Evolutionary conservation across 139 green algal genomes (phyloP), one percentile per base, ranked within the genome.

Genomic region (Ettlia oleoabundans): DNA sequence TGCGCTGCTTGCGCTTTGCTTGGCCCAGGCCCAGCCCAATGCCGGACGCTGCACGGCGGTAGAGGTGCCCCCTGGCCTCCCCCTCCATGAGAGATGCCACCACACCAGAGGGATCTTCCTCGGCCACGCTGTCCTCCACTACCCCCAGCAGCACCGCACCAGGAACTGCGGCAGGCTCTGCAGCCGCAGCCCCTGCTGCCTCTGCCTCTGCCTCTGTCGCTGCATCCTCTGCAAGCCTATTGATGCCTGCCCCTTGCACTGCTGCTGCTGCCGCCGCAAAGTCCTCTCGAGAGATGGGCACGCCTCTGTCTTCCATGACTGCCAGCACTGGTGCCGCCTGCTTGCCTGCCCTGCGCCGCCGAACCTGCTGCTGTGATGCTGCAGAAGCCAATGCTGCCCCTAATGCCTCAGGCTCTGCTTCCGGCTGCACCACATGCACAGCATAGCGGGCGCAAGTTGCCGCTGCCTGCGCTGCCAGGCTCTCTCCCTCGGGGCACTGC

Each of bases 251-350:
- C 30, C 26, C 53, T 58, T 33, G 32, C 15, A 43, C 42, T 10
- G 70, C 42, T 0, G 47, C 47, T 21, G 37, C 66, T 15, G 66
- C 66, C 19, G 38, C 37, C 21, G 72, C 72, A 1, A 81, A 71
- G 3, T 55, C 75, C 6, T 81, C 75, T 6, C 81, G 43, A 21
- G 81, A 81, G 47, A 85, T 68, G 15, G 43, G 67, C 55, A 80
- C 70, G 1, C 81, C 81, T 53, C 81, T 24, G 47, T 85, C 81
- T 37, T 85, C 81, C 41, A 85, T 10, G 7, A 85, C 81, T 21
- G 69, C 70, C 52, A 85, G 40, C 63, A 82, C 43, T 22, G 77
- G 51, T 2, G 41, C 32, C 4, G 63, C 41, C 47, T n/a, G 47
- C 42, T 53, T 37, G 75, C 58, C 4, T 58, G 75, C 75, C 30